Base-by-base conservation (phyloP, 441 rosid genomes). In the Theobroma grandiflorum region DNA sequence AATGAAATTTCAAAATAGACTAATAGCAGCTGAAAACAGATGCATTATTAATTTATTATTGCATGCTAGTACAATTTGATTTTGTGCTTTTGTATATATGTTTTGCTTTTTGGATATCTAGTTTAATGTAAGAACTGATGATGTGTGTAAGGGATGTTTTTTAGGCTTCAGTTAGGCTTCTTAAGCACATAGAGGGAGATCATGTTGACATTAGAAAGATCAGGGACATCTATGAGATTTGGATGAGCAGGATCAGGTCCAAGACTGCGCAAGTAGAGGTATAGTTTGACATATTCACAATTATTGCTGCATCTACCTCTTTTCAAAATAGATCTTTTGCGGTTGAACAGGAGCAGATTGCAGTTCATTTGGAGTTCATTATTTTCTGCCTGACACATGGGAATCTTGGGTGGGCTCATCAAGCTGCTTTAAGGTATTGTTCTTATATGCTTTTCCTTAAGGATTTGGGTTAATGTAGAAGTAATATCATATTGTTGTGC, bases 361-460 rank as follows among this genome's bases (percentile, higher is more conserved):
- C 79, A 79, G 91, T 96, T 83, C 89, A 89, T 77, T 85, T 90
- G 87, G 96, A 95, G 89, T 91, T 88, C 74, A 88, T 93, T 69
- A 83, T 91, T 66, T 89, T 86, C 73, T 86, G 81, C 72, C 79
- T 95, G 80, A 75, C 78, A 45, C 83, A 73, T 77, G 96, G 91
- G 58, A 57, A 88, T 82, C 82, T 85, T 26, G 86, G 79, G n/a
- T 92, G 83, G 55, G 97, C 95, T 6, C 84, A 86, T 70, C 84
- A 78, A 62, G 89, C 88, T 88, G 89, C 86, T 62, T 62, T 83
- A 65, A 86, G 92, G 98, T 96, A 92, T 9, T 4, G 8, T 77
- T 75, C 76, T 75, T 65, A 59, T 68, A 40, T 15, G 45, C 14
- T 61, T 49, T 38, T 66, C 0, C 22, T 31, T 55, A 43, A 10